Evolutionary conservation across 1,284 basidiomycete genomes (phyloP), one percentile per base, ranked within the genome.

Genomic region (Fomitopsis pinicola): DNA sequence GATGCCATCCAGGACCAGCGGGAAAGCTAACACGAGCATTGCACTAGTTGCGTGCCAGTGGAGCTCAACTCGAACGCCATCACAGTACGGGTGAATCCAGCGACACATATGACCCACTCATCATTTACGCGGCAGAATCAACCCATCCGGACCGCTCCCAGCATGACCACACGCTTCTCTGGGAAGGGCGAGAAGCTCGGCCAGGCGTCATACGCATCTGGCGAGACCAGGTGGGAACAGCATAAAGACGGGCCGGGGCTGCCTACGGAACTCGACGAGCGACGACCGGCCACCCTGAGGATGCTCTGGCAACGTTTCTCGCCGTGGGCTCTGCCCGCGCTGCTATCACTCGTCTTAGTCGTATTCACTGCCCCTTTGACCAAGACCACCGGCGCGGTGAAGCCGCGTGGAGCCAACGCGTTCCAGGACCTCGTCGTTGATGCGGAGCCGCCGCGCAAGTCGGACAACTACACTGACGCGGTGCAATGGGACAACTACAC

Each of bases 401-500:
- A 40, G 19, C 52, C 19, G 44, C 40, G 38, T 26, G 5, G 17
- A 9, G 15, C 36, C 9, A 30, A 19, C 7, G 15, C 19, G 30
- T 22, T 36, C 52, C 17, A 48, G 30, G 28, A 26, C 19, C 22
- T 52, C 19, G 48, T 36, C 12, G 54, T 40, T 19, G 56, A 56
- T 2, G 55, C 64, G 5, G 71, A 71, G 12, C 71, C 72, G 0
- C 70, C 72, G 10, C 67, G 69, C 42, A 59, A 71, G 17, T 70
- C 70, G 3, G 72, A 72, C 33, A 67, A 68, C n/a, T 65, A 73
- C 28, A 65, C 70, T 1, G 69, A 71, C 7, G 66, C 67, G 2
- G 72, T 74, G 0, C 69, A 71, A 55, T 74, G 72, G 72, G 72
- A 73, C 58, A 74, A 73, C 61, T 74, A 73, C 59, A 71, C 72